Percentiles rank a stretch among this genome's conserved stretches.
phyloP scores from a whole-genome alignment of 495 filamentous ascomycete species.

The Aspergillus sparsus region DNA sequence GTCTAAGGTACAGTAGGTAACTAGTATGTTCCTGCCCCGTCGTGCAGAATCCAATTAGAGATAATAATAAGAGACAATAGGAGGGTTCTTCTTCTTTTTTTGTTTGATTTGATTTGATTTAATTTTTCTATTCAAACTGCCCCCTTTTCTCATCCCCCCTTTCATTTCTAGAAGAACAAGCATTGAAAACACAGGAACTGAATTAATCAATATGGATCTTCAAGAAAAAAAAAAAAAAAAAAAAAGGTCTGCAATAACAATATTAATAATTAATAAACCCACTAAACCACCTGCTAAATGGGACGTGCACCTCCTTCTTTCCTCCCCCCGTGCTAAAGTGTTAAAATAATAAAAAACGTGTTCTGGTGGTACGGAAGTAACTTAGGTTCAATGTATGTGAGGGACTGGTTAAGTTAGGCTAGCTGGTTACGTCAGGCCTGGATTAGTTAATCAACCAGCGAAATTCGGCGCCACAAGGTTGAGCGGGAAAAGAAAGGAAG shows the following conservation, averaged over 20 bases:
- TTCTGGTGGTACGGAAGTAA: slow-evolving; percentile 6
- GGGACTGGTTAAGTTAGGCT: background rate
- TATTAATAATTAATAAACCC: background rate
- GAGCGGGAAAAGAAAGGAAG: background rate
- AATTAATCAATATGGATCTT: no score
- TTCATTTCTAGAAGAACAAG: slow-evolving; percentile 4
- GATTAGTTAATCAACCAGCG: slow-evolving; percentile 3
- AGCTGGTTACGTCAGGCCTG: slow-evolving; percentile 8
- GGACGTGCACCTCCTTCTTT: slow-evolving; percentile 10
- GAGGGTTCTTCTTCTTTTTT: slow-evolving; percentile 2
- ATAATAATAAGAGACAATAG: no score
- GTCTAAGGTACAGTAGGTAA: no score
- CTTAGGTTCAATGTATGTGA: background rate
- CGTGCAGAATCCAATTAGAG: no score
- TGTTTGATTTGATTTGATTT: background rate
- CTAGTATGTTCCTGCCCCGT: no score
- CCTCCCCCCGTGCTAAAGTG: slow-evolving; percentile 19
- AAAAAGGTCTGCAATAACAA: background rate
- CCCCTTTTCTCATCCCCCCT: background rate
- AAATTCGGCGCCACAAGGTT: background rate
- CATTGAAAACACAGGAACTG: background rate
- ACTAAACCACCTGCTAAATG: background rate
- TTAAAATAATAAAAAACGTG: slow-evolving; percentile 20
- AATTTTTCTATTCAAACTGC: background rate
- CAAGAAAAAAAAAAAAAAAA: no score